These are phyloP conservation scores for Plasmodium inui DNA, from an alignment of 169 alveolate species.

Conservation along the genomic window DNA sequence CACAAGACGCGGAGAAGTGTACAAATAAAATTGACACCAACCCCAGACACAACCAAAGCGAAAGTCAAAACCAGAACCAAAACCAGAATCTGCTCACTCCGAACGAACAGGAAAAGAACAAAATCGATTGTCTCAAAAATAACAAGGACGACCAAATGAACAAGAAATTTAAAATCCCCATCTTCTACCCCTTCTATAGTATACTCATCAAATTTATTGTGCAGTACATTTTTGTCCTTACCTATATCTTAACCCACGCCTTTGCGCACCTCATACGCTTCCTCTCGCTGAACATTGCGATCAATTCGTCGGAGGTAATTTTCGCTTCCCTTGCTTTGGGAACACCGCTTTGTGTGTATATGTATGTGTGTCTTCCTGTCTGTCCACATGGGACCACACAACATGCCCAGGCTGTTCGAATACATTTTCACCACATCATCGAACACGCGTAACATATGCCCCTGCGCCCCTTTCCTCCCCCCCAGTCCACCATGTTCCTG, in stretches of 20 bases:
- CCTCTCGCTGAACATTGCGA: constrained; percentile 90
- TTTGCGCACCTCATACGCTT: constrained; percentile 90
- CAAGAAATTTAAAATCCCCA: constrained; percentile 61
- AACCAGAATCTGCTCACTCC: neutral
- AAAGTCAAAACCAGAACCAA: too few relatives aligned
- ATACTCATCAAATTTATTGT: constrained; percentile 60
- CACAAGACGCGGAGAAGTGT: neutral
- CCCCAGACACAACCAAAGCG: neutral
- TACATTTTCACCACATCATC: neutral
- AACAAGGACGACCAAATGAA: constrained; percentile 14
- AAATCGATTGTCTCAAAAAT: constrained; percentile 4
- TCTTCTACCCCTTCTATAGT: constrained; percentile 60
- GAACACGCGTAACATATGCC: neutral
- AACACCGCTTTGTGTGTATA: neutral
- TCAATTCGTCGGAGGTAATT: constrained; percentile 90
- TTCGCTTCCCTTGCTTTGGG: neutral
- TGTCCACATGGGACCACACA: neutral
- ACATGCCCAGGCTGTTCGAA: neutral
- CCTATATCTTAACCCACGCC: constrained; percentile 85
- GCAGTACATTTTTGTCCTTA: constrained; percentile 77
- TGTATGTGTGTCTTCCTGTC: neutral
- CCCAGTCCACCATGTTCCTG: constrained; percentile 90
- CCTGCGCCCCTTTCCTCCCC: neutral
- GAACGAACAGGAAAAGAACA: constrained; percentile 1
- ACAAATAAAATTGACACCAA: neutral